Evolutionary conservation across 768 basidiomycete genomes (phyloP), one percentile per base, ranked within the genome.

Genomic region (Amanita inopinata): DNA sequence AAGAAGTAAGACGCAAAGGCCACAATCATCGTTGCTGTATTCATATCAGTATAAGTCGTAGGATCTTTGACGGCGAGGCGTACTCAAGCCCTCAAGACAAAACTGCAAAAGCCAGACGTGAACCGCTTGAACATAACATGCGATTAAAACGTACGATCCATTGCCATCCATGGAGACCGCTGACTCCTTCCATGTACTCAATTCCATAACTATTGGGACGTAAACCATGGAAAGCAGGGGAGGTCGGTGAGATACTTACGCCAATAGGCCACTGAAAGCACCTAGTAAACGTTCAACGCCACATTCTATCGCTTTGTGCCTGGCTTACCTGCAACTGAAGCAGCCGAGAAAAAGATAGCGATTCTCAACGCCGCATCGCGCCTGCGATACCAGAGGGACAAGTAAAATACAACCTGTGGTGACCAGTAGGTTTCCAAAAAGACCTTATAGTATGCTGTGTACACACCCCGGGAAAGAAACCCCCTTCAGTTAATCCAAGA

Each of bases 301-400:
- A n/a, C 8, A 22, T 11, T 8, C 14, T 18, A 22, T n/a, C 2
- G 6, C 10, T 31, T 15, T 30, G n/a, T 20, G 31, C 19, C 20
- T 11, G 12, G 4, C 38, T 48, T 27, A 54, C 69, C 77, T 12
- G 76, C 70, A 25, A 73, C 52, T 1, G 75, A 78, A 8, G 77
- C 76, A 27, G 77, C 76, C 14, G 71, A 71, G 55, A 79, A 79
- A 63, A 82, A 80, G 27, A 81, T 62, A 3, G 78, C 75, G 43
- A 78, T 68, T 19, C 79, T 70, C 51, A 59, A 61, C 12, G 73
- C 76, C 33, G 78, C 70, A 51, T 82, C 79, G 40, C 61, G 60
- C 25, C 72, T 63, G 7, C 74, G 67, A 53, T 84, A 76, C 78
- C 79, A 81, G 37, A 75, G 55, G 8, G 73, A 75, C 33, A 78